A percentile compares a stretch with the other conserved stretches of the same genome.
phyloP scores from a whole-genome alignment of 371 early-diverging fungal genomes.

The Mortierella sp. region DNA sequence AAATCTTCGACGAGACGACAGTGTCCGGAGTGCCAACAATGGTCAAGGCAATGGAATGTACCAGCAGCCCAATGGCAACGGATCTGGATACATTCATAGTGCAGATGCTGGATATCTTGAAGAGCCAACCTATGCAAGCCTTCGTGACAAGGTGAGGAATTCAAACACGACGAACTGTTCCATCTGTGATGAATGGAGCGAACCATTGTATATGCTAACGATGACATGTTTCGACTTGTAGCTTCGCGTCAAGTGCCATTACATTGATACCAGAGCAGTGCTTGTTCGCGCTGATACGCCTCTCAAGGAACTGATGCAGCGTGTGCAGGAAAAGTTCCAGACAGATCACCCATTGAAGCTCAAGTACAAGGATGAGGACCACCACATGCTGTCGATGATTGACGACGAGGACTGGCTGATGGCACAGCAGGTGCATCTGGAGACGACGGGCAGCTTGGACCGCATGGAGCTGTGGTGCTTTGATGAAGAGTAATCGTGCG shows the following conservation, averaged over 20 bases:
- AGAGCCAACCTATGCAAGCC: conserved; percentile 37
- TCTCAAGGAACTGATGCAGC: conserved; percentile 68
- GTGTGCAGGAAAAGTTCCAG: conserved; percentile 77
- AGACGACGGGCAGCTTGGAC: conserved; percentile 55
- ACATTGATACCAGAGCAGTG: conserved; percentile 76
- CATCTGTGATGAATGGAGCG: too few species aligned
- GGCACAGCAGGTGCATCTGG: conserved; percentile 74
- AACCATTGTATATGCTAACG: background rate
- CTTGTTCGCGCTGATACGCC: conserved; percentile 68
- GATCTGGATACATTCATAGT: conserved; percentile 13
- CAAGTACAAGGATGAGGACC: conserved; percentile 91
- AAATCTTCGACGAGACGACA: conserved; percentile 34
- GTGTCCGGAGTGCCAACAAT: conserved; percentile 33
- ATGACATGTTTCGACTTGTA: conserved; percentile 18
- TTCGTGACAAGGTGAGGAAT: conserved; percentile 41
- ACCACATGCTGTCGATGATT: conserved; percentile 86
- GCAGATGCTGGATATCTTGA: conserved; percentile 20
- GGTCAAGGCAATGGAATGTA: background rate
- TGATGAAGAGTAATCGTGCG: conserved; percentile 37
- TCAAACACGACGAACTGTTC: too few species aligned
- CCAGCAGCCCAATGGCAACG: conserved; percentile 15
- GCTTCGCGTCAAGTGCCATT: conserved; percentile 86
- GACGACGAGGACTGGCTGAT: conserved; percentile 93
- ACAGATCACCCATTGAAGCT: conserved; percentile 63
- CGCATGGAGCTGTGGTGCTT: conserved; percentile 77